These are phyloP conservation scores for Grigorovia humatica DNA, from an alignment of 805 yeast species.

Conservation along the genomic window DNA sequence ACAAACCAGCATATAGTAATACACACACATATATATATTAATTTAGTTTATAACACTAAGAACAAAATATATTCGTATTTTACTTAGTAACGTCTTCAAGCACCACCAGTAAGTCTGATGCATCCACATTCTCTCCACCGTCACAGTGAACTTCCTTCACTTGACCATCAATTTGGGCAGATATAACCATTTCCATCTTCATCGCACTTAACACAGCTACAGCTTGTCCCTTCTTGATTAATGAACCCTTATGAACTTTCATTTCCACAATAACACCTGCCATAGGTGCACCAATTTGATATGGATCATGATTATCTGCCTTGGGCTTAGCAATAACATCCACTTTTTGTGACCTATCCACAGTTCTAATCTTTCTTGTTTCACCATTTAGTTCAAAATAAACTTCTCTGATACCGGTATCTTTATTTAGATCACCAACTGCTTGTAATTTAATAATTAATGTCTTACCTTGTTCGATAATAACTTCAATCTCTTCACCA, in stretches of 20 bases:
- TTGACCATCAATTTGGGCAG: slow-evolving; percentile 82
- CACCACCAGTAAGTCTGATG: slow-evolving; percentile 73
- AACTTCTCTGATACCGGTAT: slow-evolving; percentile 89
- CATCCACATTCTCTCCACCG: slow-evolving; percentile 94
- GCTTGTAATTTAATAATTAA: slow-evolving; percentile 88
- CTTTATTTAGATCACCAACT: slow-evolving; percentile 73
- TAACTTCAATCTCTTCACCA: slow-evolving; percentile 81
- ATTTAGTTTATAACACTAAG: neutral
- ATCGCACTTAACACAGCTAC: slow-evolving; percentile 89
- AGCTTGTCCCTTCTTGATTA: slow-evolving; percentile 94
- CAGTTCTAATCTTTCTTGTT: slow-evolving; percentile 87
- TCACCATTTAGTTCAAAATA: slow-evolving; percentile 98
- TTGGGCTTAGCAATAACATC: slow-evolving; percentile 82
- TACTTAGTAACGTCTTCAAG: slow-evolving; percentile 28
- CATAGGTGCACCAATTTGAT: slow-evolving; percentile 98
- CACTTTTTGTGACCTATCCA: slow-evolving; percentile 77
- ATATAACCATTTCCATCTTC: slow-evolving; percentile 99
- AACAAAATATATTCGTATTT: neutral
- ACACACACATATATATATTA: too few relatives aligned
- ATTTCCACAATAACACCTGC: slow-evolving; percentile 97
- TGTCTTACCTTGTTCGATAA: slow-evolving; percentile 90
- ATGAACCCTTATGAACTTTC: slow-evolving; percentile 76
- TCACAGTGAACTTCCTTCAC: slow-evolving; percentile 66
- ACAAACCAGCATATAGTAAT: too few relatives aligned
- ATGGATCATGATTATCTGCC: slow-evolving; percentile 79